Base-by-base conservation (phyloP, 202 grass and related monocot genomes). In the Cymbopogon flexuosus region DNA sequence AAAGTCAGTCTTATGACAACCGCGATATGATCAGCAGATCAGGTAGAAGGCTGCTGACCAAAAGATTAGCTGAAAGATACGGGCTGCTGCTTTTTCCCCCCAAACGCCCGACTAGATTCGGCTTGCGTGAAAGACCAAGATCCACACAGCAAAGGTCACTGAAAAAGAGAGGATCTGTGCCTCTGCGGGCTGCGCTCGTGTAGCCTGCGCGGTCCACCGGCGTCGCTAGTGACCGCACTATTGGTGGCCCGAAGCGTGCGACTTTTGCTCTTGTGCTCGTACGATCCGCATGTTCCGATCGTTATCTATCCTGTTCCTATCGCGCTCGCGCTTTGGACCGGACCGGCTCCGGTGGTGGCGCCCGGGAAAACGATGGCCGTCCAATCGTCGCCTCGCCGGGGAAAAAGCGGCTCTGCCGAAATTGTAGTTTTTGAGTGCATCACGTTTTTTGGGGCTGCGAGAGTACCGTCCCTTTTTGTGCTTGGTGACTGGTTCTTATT, bases 141-240 rank as follows among this genome's bases (percentile, higher is more conserved):
- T 6, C n/a, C 6, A 57, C 6, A 21, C 52, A 57, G 8, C 52
- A 22, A 57, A 57, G 52, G 52, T 57, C 52, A 22, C 52, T 19
- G 52, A 22, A 57, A 56, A 57, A 10, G 19, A 63, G 12, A 61
- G 63, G 36, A 8, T 71, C 73, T 36, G 54, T 61, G 79, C 77
- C 61, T 21, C 29, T 7, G 62, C 62, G 31, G 23, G 14, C 37
- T 49, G 60, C 35, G 37, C 5, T 34, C 14, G 1, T 4, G 37
- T 45, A 7, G n/a, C 1, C n/a, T 5, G 29, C 16, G 8, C 27
- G 46, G 46, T 68, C 76, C 70, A 68, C 70, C 49, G 40, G 37
- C 51, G 24, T 65, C 3, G 46, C 16, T 3, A 35, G 6, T 3
- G 77, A 66, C 58, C 66, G 85, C 67, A 87, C 79, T 73, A 83